These are phyloP conservation scores for Fusarium sp. DNA, from an alignment of 2,329 filamentous ascomycete species.

Conservation along the genomic window DNA sequence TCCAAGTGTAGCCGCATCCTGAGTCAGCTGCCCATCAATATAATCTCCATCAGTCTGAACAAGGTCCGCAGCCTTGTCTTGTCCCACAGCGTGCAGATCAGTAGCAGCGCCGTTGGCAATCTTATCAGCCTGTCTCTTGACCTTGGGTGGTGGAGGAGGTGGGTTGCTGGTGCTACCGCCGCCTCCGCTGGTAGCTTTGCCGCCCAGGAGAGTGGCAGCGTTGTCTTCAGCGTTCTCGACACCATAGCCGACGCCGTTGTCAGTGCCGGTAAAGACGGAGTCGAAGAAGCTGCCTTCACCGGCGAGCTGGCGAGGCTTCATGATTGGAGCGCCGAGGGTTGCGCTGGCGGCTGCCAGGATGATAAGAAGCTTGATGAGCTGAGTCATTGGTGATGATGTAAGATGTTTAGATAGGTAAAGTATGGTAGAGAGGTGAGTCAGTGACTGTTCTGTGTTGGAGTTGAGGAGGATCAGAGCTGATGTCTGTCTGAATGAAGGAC, in stretches of 20 bases:
- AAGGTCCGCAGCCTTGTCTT: neutral
- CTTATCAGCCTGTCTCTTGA: slow-evolving; percentile 7
- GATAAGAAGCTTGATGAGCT: neutral
- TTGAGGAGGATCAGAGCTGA: neutral
- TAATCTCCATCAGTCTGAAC: neutral
- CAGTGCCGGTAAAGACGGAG: neutral
- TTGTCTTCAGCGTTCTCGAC: neutral
- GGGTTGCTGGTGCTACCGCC: neutral
- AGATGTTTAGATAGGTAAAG: neutral
- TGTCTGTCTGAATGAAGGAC: neutral
- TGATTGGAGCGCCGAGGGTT: neutral
- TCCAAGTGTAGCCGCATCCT: neutral
- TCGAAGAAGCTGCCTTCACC: neutral
- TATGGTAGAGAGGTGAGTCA: neutral
- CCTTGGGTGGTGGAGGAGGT: neutral
- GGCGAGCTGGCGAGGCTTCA: neutral
- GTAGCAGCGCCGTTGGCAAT: neutral
- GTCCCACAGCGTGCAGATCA: neutral
- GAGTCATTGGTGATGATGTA: neutral
- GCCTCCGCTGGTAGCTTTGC: neutral
- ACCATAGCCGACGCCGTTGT: neutral
- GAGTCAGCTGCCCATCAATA: neutral
- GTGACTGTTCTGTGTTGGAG: neutral
- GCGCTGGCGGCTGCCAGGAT: neutral
- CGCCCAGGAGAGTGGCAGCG: neutral